Base-by-base conservation (phyloP, 2,329 filamentous ascomycete species). In the Paecilomyces variotii region DNA sequence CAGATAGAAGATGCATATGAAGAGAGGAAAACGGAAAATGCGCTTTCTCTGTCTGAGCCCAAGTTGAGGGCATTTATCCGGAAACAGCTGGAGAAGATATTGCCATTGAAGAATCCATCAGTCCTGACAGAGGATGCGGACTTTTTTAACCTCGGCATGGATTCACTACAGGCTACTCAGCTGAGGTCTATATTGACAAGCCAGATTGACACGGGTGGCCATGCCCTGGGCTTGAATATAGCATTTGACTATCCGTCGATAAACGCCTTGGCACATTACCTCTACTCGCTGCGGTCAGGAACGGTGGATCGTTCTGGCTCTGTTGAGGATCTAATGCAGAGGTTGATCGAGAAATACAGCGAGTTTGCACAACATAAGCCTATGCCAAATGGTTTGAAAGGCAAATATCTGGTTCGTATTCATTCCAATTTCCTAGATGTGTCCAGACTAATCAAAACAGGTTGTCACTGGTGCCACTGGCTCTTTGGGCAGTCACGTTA, bases 391-490 rank as follows among this genome's bases (percentile, higher is more conserved):
- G 57, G 57, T 27, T 57, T 64, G 3, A 54, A 56, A 11, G 65
- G 68, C 3, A 62, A 59, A 59, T 69, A 69, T 49, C 62, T 73
- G 27, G 66, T 70, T 57, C 54, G 53, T 54, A 5, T 50, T 24
- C 14, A 32, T 45, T 35, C 26, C 14, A 2, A n/a, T 24, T 53
- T 50, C 24, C 34, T 24, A 53, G 32, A 61, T 55, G 19, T 10
- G 11, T 32, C 51, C 58, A 11, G 57, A 61, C 30, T 53, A 59
- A 25, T 57, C 57, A 26, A 60, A 63, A 56, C 62, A 62, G 68
- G 70, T 85, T 1, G 68, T 89, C 2, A 89, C 86, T 0, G 87
- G 87, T 1, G 80, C 82, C 0, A 89, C 87, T 0, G 87, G 87
- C 0, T 86, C 85, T 1, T 75, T 89, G 0, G 87, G 87, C 1